These are phyloP conservation scores for Coemansia sp. DNA, from an alignment of 192 early-diverging fungal species.

Conservation along the genomic window DNA sequence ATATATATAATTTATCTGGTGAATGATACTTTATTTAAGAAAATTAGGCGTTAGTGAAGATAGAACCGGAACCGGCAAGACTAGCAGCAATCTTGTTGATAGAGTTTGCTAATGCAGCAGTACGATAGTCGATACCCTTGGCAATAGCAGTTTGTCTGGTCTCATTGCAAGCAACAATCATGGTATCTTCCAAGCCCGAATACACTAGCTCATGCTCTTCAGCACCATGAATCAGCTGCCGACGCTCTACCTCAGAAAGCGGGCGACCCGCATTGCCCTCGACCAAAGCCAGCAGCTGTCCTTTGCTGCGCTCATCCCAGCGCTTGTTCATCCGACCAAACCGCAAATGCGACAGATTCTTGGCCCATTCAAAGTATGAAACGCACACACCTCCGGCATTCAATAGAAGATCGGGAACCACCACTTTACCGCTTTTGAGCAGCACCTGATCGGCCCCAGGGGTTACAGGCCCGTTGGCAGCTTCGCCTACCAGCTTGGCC, in stretches of 20 bases:
- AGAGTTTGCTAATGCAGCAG: conserved; percentile 73
- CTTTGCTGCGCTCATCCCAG: conserved; percentile 77
- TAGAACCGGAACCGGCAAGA: conserved; percentile 70
- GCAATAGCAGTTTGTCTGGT: conserved; percentile 66
- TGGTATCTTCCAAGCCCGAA: conserved; percentile 84
- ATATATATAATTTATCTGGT: too few relatives aligned
- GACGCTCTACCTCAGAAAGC: conserved; percentile 69
- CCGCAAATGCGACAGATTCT: conserved; percentile 79
- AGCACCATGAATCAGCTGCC: conserved; percentile 74
- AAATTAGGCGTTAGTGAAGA: conserved; percentile 61
- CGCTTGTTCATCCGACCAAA: conserved; percentile 83
- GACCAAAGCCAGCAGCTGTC: conserved; percentile 65
- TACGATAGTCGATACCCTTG: conserved; percentile 71
- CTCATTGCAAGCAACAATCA: conserved; percentile 75
- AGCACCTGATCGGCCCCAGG: conserved; percentile 70
- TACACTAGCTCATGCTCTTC: conserved; percentile 83
- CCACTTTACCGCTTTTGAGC: conserved; percentile 57
- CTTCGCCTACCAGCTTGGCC: conserved; percentile 80
- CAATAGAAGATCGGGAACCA: conserved; percentile 74
- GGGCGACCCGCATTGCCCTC: conserved; percentile 74
- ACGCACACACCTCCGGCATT: conserved; percentile 85
- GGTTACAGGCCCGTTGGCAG: conserved; percentile 78
- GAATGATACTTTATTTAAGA: too few relatives aligned
- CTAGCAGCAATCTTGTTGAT: conserved; percentile 79
- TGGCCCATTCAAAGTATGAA: conserved; percentile 81